Conservation (phyloP, 2,329 filamentous ascomycete genomes). For the Grosmannia serpens region DNA sequence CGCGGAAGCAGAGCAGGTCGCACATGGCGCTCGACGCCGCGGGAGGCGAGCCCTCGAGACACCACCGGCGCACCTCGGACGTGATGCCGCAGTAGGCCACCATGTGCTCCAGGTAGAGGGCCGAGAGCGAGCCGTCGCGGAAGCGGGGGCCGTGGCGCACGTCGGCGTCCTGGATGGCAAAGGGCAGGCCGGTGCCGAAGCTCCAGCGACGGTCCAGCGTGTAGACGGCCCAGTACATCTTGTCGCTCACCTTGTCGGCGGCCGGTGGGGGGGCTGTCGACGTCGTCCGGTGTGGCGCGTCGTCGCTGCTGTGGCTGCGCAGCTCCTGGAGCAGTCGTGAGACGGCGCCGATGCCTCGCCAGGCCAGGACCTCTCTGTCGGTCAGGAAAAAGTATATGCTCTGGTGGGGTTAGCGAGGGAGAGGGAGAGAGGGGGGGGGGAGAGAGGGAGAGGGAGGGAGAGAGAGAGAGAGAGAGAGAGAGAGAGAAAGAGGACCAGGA, state of each 20-base stretch:
- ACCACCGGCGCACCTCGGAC: neutral
- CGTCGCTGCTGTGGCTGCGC: neutral
- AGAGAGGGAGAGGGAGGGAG: neutral
- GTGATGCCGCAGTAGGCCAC: neutral
- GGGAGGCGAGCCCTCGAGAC: neutral
- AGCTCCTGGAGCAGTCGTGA: neutral
- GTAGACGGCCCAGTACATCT: conserved; percentile 3
- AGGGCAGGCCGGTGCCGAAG: conserved; percentile 7
- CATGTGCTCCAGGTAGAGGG: neutral
- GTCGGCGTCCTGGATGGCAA: neutral
- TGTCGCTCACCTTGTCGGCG: neutral
- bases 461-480: neutral
- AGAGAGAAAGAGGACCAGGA: no score
- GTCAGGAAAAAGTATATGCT: conserved; percentile 2
- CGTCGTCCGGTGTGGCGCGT: no score
- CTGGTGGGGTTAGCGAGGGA: neutral
- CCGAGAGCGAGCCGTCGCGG: neutral
- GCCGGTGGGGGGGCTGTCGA: neutral
- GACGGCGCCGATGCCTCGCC: neutral
- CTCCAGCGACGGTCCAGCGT: conserved; percentile 6
- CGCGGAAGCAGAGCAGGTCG: conserved; percentile 1
- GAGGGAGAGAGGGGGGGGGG: neutral
- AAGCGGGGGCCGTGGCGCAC: neutral
- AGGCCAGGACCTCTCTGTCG: neutral
- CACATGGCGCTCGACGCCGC: neutral